phyloP scores from a whole-genome alignment of 352 stramenopile species.

The Phytophthora pistaciae region DNA sequence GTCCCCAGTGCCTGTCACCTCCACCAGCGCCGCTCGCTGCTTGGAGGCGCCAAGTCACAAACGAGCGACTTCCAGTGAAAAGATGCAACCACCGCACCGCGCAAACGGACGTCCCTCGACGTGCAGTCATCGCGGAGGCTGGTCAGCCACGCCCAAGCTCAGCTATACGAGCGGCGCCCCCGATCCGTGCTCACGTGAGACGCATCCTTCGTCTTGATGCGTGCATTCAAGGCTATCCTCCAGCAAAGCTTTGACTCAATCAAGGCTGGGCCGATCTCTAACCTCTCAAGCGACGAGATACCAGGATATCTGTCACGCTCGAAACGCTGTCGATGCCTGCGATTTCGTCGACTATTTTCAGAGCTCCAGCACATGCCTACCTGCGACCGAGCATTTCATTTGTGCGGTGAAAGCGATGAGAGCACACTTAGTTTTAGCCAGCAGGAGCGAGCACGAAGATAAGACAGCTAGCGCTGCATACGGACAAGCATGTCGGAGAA shows the following conservation, averaged over 20 bases:
- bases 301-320: not conserved
- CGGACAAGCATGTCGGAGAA: conserved; percentile 26
- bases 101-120: conserved; percentile 65
- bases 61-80: conserved; percentile 50
- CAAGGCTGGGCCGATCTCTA: not conserved
- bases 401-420: not conserved
- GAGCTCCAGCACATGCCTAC: not conserved
- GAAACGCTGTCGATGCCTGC: conserved; percentile 4
- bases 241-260: not conserved
- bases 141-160: conserved; percentile 61
- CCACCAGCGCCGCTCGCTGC: conserved; percentile 92
- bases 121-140: conserved; percentile 61
- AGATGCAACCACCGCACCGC: conserved; percentile 67
- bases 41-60: not conserved
- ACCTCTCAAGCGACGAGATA: no score
- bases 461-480: not conserved
- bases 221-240: conserved; percentile 56
- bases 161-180: conserved; percentile 71
- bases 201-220: conserved; percentile 54
- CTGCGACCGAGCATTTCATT: not conserved
- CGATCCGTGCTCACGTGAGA: conserved; percentile 46
- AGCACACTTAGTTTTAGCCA: conserved; percentile 21
- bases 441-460: not conserved
- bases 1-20: conserved; percentile 94
- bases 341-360: conserved; percentile 29